Evolutionary conservation across 164 flowering plant species (phyloP).

Genomic region (Berberis vulgaris): DNA sequence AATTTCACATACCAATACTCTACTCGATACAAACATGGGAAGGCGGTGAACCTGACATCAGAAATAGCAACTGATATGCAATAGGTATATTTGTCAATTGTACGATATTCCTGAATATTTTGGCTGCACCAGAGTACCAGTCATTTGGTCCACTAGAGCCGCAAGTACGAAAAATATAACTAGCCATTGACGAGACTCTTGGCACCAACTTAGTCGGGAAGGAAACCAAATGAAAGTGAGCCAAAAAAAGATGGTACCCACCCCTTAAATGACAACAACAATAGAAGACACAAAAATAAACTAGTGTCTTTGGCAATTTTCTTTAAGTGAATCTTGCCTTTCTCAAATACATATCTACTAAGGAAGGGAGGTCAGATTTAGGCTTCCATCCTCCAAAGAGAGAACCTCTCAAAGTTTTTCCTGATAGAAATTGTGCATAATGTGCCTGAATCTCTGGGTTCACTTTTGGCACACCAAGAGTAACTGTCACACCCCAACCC

Average conservation of each 20-base stretch:
- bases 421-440: slow-evolving; percentile 61
- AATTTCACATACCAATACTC: no score
- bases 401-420: slow-evolving; percentile 80
- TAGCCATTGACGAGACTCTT: no score
- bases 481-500: slow-evolving; percentile 96
- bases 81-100: no score
- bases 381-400: slow-evolving; percentile 95
- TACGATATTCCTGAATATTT: no score
- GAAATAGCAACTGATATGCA: no score
- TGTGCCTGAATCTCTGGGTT: slow-evolving; percentile 81
- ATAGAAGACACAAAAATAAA: background rate
- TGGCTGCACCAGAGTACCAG: no score
- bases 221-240: no score
- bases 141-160: no score
- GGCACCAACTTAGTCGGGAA: no score
- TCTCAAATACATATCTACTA: slow-evolving; percentile 68
- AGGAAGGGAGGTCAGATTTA: slow-evolving; percentile 72
- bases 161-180: no score
- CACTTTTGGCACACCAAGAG: slow-evolving; percentile 91
- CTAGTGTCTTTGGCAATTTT: background rate
- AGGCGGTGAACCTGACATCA: no score
- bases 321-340: slow-evolving; percentile 33
- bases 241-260: background rate
- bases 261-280: background rate
- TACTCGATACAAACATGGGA: no score